Percentiles rank a stretch among this genome's conserved stretches.
phyloP scores from a whole-genome alignment of 768 basidiomycete genomes.

The Goffeauzyma gilvescens region DNA sequence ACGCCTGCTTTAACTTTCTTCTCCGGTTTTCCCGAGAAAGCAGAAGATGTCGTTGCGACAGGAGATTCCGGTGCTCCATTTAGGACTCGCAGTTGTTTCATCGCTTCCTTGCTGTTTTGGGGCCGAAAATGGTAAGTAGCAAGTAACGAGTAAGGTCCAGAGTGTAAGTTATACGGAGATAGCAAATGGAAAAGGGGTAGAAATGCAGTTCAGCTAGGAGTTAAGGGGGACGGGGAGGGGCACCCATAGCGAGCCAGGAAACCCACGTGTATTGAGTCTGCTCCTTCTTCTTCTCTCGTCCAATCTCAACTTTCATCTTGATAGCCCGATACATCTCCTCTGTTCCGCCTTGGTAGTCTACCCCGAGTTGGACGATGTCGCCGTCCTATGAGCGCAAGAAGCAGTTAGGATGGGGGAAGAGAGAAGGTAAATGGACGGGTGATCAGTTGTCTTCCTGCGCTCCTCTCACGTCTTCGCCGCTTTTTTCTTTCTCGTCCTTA shows the following conservation, averaged over 20 bases:
- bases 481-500: no score
- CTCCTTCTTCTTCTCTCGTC: constrained; percentile 71
- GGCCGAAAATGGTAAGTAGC: background rate
- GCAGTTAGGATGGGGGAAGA: background rate
- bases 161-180: background rate
- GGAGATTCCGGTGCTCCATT: constrained; percentile 23
- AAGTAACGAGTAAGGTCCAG: no score
- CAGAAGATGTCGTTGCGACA: constrained; percentile 4
- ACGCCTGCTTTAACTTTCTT: constrained; percentile 27
- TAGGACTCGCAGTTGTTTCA: constrained; percentile 51
- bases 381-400: constrained; percentile 41
- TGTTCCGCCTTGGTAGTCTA: constrained; percentile 91
- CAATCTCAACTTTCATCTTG: constrained; percentile 81
- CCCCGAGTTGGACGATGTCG: constrained; percentile 81
- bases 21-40: constrained; percentile 12
- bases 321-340: constrained; percentile 96
- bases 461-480: no score
- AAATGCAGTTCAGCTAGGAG: background rate
- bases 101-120: constrained; percentile 39
- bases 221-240: no score
- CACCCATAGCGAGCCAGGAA: background rate
- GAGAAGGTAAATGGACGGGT: no score
- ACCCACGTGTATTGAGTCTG: constrained; percentile 81
- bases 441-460: no score
- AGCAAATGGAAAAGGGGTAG: background rate